Conservation (phyloP, 169 alveolate species). For the Eimeria necatrix region DNA sequence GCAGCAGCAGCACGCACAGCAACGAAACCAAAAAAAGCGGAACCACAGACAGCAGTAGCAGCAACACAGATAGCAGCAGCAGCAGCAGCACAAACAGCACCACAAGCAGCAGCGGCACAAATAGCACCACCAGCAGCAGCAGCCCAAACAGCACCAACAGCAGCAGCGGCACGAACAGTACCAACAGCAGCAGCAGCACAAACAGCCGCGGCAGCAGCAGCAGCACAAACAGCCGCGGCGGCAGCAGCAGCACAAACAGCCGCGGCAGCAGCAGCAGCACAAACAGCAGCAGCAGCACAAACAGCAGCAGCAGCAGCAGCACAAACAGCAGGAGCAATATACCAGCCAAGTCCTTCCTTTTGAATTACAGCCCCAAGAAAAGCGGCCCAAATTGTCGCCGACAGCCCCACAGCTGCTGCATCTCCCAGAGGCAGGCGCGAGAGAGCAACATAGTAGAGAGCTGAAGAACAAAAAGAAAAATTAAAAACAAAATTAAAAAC, state of each 20-base stretch:
- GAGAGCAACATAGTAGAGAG: constrained; percentile 25
- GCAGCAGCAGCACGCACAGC: not conserved
- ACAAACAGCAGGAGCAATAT: not conserved
- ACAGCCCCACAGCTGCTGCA: constrained; percentile 53
- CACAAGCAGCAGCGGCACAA: not conserved
- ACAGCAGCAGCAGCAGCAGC: not conserved
- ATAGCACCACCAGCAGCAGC: not conserved
- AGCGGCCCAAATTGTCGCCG: constrained; percentile 67
- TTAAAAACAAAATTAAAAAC: not conserved
- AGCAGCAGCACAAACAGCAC: not conserved
- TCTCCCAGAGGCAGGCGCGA: constrained; percentile 67
- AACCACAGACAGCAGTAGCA: not conserved
- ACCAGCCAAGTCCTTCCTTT: constrained; percentile 60
- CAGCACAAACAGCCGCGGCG: not conserved
- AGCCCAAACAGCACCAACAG: not conserved
- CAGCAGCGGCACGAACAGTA: not conserved
- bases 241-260: not conserved
- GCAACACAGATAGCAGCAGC: not conserved
- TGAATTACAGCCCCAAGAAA: constrained; percentile 30
- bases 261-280: not conserved
- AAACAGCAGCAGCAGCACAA: not conserved
- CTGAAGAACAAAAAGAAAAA: not conserved
- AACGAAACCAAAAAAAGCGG: not conserved
- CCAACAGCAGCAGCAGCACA: not conserved
- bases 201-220: not conserved